Percentiles rank a stretch among this genome's conserved stretches.
Evolutionary conservation across 495 filamentous ascomycete species (phyloP).

Genomic region (Hypoxylon trugodes): DNA sequence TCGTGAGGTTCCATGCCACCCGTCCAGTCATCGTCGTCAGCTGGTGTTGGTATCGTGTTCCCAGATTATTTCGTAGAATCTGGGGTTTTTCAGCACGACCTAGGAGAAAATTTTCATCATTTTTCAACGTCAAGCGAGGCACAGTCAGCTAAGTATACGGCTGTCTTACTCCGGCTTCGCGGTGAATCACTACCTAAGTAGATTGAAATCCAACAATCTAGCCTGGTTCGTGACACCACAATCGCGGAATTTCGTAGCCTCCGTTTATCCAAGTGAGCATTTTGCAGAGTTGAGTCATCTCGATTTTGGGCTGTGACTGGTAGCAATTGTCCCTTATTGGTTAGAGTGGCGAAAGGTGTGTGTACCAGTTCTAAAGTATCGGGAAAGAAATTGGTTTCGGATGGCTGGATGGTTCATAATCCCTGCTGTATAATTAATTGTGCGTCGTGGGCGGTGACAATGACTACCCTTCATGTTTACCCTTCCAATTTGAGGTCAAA

Average conservation of each 20-base stretch:
- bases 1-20: conserved; percentile 6
- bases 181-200: conserved; percentile 12
- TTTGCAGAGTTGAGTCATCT: conserved; percentile 41
- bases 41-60: conserved; percentile 3
- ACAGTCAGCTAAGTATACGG: conserved; percentile 2
- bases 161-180: conserved; percentile 35
- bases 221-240: conserved; percentile 31
- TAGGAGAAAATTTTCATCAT: conserved; percentile 10
- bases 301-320: conserved; percentile 20
- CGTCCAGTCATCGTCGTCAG: conserved; percentile 15
- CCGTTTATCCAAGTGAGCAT: conserved; percentile 27
- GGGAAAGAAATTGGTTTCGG: conserved; percentile 31
- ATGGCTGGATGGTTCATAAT: conserved; percentile 18
- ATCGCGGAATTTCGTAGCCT: conserved; percentile 20
- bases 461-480: conserved; percentile 4
- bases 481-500: neutral
- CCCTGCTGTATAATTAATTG: conserved; percentile 33
- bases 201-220: no score
- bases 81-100: conserved; percentile 13
- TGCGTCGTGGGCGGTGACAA: conserved; percentile 9
- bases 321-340: conserved; percentile 24
- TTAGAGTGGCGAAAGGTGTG: conserved; percentile 16
- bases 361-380: conserved; percentile 25
- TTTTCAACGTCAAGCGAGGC: conserved; percentile 25
- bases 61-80: neutral